phyloP scores from a whole-genome alignment of 176 grass and related monocot genomes.

The Oryza officinalis region DNA sequence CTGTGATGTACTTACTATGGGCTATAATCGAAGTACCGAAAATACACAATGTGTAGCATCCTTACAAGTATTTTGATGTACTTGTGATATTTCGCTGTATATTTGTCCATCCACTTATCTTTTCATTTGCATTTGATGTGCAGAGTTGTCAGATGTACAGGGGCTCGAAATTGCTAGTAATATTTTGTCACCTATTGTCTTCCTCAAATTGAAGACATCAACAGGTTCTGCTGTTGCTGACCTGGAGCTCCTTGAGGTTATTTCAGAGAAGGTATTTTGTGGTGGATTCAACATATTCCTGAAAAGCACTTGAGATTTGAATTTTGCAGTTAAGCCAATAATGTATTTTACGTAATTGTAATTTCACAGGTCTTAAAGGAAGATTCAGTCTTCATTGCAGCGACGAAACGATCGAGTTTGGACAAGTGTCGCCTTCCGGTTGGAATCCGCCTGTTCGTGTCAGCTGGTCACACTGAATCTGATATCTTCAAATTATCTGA shows the following conservation, averaged over 20 bases:
- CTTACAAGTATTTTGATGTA: not conserved
- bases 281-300: not conserved
- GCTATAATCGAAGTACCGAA: not conserved
- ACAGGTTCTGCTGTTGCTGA: conserved; percentile 41
- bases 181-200: conserved; percentile 49
- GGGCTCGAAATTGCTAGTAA: conserved; percentile 49
- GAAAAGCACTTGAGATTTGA: not conserved
- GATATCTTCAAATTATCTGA: conserved; percentile 39
- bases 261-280: conserved; percentile 45
- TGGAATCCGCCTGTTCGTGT: conserved; percentile 53
- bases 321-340: not conserved
- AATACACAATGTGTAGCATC: not conserved
- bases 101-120: not conserved
- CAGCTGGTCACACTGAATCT: conserved; percentile 46
- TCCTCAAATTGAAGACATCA: conserved; percentile 57
- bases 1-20: not conserved
- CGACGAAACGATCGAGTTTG: conserved; percentile 48
- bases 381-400: conserved; percentile 58
- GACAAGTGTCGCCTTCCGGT: conserved; percentile 54
- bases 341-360: not conserved
- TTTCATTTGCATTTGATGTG: conserved; percentile 18
- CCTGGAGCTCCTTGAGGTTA: conserved; percentile 41
- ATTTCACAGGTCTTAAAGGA: conserved; percentile 49
- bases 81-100: not conserved
- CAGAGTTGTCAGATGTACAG: conserved; percentile 45